Percentiles rank a stretch among this genome's conserved stretches.
Evolutionary conservation across 495 filamentous ascomycete genomes (phyloP).

Genomic region (Annulohypoxylon stygium): DNA sequence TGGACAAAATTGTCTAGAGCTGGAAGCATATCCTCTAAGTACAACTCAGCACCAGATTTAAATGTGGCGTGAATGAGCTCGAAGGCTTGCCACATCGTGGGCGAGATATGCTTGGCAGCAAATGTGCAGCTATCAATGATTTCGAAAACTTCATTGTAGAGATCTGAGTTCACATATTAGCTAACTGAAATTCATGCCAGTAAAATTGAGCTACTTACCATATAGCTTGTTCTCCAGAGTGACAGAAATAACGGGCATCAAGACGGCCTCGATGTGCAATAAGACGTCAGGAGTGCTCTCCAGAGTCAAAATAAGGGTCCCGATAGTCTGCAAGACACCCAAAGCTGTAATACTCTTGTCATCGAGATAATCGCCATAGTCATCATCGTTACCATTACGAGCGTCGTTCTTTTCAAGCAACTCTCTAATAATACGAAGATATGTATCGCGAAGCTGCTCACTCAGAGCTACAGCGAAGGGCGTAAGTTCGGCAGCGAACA

Average conservation of each 20-base stretch:
- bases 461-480: conserved; percentile 98
- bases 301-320: conserved; percentile 93
- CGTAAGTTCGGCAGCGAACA: conserved; percentile 94
- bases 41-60: conserved; percentile 95
- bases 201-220: conserved; percentile 57
- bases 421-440: conserved; percentile 92
- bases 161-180: conserved; percentile 65
- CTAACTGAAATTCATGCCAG: conserved; percentile 7
- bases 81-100: conserved; percentile 98
- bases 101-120: conserved; percentile 92
- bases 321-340: conserved; percentile 96
- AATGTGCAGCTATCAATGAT: conserved; percentile 99
- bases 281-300: conserved; percentile 97
- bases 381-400: conserved; percentile 77
- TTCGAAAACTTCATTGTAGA: conserved; percentile 98
- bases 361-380: conserved; percentile 90
- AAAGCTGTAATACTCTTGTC: conserved; percentile 98
- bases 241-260: conserved; percentile 96
- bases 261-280: conserved; percentile 89
- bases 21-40: conserved; percentile 98
- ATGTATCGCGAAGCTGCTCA: conserved; percentile 96
- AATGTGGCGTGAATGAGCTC: conserved; percentile 96
- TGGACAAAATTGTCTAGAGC: conserved; percentile 97
- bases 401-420: conserved; percentile 86
- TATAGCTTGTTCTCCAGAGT: conserved; percentile 98